Evolutionary conservation across 2,329 filamentous ascomycete species (phyloP).

Genomic region (Mycosphaerella arachidis): DNA sequence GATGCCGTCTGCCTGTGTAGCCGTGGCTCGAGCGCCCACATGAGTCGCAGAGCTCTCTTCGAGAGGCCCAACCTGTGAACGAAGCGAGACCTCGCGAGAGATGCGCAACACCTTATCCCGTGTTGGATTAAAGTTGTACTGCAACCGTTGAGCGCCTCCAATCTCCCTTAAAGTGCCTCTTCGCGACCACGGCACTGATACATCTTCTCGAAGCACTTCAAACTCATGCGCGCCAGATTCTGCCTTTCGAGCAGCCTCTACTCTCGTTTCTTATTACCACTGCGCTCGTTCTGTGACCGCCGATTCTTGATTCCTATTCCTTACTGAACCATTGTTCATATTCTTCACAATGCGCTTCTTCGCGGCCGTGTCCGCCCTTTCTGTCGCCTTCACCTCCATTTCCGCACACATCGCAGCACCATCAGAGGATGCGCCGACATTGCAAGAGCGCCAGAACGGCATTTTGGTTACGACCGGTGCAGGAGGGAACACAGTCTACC

Average conservation of each 20-base stretch:
- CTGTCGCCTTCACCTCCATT: slow-evolving; percentile 18
- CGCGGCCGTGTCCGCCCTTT: slow-evolving; percentile 12
- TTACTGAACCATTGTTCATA: neutral
- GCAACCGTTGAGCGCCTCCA: neutral
- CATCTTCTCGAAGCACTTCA: neutral
- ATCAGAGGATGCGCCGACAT: slow-evolving; percentile 5
- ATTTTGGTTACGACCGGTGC: slow-evolving; percentile 10
- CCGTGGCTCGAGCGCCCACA: neutral
- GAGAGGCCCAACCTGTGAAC: neutral
- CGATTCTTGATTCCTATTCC: slow-evolving; percentile 2
- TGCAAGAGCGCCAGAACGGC: slow-evolving; percentile 13
- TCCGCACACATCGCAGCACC: slow-evolving; percentile 13
- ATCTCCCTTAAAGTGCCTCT: neutral
- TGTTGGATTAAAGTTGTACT: neutral
- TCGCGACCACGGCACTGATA: neutral
- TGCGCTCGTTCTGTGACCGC: neutral
- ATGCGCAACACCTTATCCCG: neutral
- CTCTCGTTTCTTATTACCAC: neutral
- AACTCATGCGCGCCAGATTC: neutral
- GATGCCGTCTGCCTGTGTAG: neutral
- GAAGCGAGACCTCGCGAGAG: neutral
- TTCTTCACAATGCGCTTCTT: slow-evolving; percentile 17
- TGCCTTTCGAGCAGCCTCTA: neutral
- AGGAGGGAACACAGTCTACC: slow-evolving; percentile 10
- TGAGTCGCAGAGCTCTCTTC: neutral